These are phyloP conservation scores for Ustilago trichophora DNA, from an alignment of 1,284 basidiomycete species.

Conservation along the genomic window DNA sequence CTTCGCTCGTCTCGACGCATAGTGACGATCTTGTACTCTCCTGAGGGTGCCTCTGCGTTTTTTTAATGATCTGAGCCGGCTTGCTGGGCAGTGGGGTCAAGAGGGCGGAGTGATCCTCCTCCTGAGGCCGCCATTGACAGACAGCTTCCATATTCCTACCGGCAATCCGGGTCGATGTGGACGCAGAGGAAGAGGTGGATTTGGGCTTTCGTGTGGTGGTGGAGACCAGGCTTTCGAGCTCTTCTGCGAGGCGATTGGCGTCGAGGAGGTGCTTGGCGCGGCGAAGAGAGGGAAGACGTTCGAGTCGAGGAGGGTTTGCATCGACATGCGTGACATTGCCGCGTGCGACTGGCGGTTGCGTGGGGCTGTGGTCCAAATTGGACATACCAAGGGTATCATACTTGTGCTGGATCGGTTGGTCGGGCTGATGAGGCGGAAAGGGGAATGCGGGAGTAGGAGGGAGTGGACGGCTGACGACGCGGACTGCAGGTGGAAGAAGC, in stretches of 20 bases:
- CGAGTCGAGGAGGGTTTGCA: neutral
- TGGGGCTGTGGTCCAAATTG: too few relatives aligned
- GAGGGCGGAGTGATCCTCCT: too few relatives aligned
- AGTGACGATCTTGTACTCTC: neutral
- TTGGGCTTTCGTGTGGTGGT: neutral
- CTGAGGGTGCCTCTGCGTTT: too few relatives aligned
- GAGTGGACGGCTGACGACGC: conserved; percentile 17
- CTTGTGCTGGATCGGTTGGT: too few relatives aligned
- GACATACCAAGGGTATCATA: too few relatives aligned
- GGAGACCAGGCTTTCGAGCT: conserved; percentile 18
- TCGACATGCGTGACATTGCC: conserved; percentile 21
- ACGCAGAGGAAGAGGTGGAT: neutral
- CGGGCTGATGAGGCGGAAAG: neutral
- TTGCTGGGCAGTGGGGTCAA: too few relatives aligned
- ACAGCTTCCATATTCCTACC: conserved; percentile 13
- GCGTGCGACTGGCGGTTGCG: too few relatives aligned
- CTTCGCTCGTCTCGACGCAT: neutral
- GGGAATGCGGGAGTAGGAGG: conserved; percentile 18
- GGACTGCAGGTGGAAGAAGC: neutral
- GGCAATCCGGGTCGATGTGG: neutral
- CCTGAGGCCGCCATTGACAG: conserved; percentile 9
- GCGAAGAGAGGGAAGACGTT: conserved; percentile 3
- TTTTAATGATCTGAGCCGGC: too few relatives aligned
- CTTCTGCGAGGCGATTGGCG: conserved; percentile 10
- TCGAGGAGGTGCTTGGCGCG: conserved; percentile 3